A percentile compares a stretch with the other conserved stretches of the same genome.
Evolutionary conservation across 305 asterid species (phyloP).

Genomic region (Fraxinus sp.): DNA sequence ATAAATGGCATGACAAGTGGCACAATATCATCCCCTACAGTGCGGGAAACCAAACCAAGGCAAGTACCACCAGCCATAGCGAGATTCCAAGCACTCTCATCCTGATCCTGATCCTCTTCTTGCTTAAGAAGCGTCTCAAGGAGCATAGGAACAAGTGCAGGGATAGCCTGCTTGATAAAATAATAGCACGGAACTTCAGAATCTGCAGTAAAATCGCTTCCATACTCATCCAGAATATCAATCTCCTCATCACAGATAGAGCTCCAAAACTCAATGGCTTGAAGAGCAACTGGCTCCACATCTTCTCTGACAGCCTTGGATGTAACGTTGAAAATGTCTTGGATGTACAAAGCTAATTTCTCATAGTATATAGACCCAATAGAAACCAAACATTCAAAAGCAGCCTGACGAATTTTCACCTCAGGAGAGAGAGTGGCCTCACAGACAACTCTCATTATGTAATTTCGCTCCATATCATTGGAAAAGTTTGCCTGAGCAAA

Average conservation of each 20-base stretch:
- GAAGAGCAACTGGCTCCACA: constrained; percentile 87
- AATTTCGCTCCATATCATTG: constrained; percentile 89
- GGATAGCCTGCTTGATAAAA: constrained; percentile 85
- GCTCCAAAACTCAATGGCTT: constrained; percentile 93
- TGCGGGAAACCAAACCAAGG: constrained; percentile 84
- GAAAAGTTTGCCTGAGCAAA: constrained; percentile 92
- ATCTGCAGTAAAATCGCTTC: constrained; percentile 71
- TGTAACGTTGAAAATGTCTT: constrained; percentile 75
- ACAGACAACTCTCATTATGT: constrained; percentile 86
- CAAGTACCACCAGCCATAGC: constrained; percentile 99
- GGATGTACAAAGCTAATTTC: constrained; percentile 71
- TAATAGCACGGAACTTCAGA: constrained; percentile 74
- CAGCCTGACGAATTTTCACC: constrained; percentile 82
- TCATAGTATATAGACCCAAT: constrained; percentile 83
- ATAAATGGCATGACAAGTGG: constrained; percentile 88
- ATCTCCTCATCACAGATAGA: constrained; percentile 88
- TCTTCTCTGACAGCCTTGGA: constrained; percentile 84
- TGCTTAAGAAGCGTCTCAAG: constrained; percentile 89
- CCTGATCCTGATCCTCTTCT: constrained; percentile 94
- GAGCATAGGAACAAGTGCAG: constrained; percentile 86
- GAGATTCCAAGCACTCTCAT: constrained; percentile 92
- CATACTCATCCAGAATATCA: constrained; percentile 76
- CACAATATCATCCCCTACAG: constrained; percentile 88
- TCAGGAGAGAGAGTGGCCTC: constrained; percentile 84
- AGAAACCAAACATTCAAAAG: constrained; percentile 83